phyloP scores from a whole-genome alignment of 2,329 filamentous ascomycete genomes.

The Chaetomiaceae sp. region DNA sequence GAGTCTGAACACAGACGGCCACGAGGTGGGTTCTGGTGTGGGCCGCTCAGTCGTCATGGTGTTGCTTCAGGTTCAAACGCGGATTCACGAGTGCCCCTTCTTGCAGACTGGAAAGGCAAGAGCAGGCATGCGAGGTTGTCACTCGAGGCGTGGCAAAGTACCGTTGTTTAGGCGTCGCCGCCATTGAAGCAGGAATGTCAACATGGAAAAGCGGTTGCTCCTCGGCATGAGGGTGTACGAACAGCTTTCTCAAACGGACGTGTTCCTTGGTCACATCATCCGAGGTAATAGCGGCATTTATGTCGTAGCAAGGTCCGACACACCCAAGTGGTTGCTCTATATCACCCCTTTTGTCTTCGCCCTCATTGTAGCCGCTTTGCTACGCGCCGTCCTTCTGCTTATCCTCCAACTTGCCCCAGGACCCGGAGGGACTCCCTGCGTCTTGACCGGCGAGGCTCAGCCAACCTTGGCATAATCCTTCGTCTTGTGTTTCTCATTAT shows the following conservation, averaged over 20 bases:
- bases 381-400: background rate
- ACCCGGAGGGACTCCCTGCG: background rate
- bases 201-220: background rate
- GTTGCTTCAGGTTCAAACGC: background rate
- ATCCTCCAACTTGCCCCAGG: background rate
- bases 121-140: background rate
- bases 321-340: conserved; percentile 15
- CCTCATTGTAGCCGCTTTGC: conserved; percentile 2
- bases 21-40: background rate
- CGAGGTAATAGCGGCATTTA: background rate
- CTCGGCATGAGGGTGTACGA: no score
- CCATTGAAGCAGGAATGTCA: background rate
- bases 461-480: conserved; percentile 1
- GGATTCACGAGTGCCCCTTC: background rate
- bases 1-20: background rate
- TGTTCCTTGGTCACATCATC: background rate
- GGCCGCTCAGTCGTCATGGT: background rate
- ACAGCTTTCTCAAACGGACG: background rate
- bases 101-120: background rate
- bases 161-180: background rate
- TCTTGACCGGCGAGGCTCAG: background rate
- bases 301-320: background rate
- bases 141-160: background rate
- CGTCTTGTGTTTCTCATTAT: conserved; percentile 4
- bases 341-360: conserved; percentile 14